Percentiles rank a stretch among this genome's conserved stretches.
Conservation (phyloP, 2,329 filamentous ascomycete genomes). For the Penicillium sp. region DNA sequence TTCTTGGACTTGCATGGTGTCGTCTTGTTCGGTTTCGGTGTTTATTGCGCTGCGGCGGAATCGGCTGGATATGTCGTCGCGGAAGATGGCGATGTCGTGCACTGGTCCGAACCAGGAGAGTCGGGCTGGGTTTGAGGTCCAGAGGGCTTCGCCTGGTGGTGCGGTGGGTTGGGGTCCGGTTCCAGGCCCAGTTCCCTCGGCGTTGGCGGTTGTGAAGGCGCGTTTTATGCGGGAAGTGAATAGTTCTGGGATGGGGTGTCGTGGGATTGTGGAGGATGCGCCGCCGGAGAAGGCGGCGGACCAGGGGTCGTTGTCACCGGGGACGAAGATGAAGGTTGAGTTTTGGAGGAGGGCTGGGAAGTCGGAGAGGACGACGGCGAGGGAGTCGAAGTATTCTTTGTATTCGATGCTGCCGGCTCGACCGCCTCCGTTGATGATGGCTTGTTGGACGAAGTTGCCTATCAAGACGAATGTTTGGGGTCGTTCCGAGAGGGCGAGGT, state of each 20-base stretch:
- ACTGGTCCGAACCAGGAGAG: constrained; percentile 83
- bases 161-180: constrained; percentile 55
- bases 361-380: constrained; percentile 81
- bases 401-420: constrained; percentile 88
- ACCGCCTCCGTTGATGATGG: constrained; percentile 66
- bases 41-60: constrained; percentile 76
- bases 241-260: constrained; percentile 72
- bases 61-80: constrained; percentile 83
- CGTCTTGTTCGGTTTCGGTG: constrained; percentile 55
- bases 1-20: constrained; percentile 23
- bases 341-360: constrained; percentile 78
- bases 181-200: too few relatives aligned
- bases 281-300: constrained; percentile 72
- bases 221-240: constrained; percentile 88
- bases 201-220: constrained; percentile 77
- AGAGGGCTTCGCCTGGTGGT: constrained; percentile 73
- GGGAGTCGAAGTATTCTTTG: constrained; percentile 91
- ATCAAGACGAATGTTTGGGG: constrained; percentile 82
- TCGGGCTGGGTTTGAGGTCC: constrained; percentile 85
- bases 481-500: constrained; percentile 64
- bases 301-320: constrained; percentile 98
- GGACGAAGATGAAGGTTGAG: constrained; percentile 88
- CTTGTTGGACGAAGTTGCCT: constrained; percentile 75
- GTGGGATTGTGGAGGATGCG: constrained; percentile 52
- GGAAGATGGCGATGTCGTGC: constrained; percentile 83